Evolutionary conservation across 495 filamentous ascomycete species (phyloP).

Genomic region (Clohesyomyces aquaticus): DNA sequence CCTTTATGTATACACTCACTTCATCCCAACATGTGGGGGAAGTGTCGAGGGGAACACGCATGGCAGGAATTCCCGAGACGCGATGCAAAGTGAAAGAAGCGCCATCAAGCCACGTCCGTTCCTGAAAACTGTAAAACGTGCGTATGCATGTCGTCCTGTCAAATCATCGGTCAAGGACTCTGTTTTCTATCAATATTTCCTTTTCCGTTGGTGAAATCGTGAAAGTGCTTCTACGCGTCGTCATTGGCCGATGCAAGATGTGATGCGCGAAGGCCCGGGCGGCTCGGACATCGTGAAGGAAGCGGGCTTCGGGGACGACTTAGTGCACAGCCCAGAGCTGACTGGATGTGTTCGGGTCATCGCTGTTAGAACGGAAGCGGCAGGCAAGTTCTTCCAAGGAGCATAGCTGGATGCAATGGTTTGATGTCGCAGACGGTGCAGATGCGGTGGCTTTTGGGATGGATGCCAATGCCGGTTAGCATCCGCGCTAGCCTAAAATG

Average conservation of each 20-base stretch:
- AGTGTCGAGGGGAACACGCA: not conserved
- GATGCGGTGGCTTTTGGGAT: not conserved
- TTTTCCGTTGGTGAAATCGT: not conserved
- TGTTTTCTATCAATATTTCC: not conserved
- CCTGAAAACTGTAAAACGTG: not conserved
- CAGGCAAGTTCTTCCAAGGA: not conserved
- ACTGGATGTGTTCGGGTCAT: not conserved
- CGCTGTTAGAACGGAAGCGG: not conserved
- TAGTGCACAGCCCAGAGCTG: not conserved
- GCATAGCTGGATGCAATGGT: not conserved
- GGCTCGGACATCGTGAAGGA: conserved; percentile 3
- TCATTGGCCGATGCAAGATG: conserved; percentile 14
- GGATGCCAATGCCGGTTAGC: not conserved
- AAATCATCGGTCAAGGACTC: not conserved
- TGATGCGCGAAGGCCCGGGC: conserved; percentile 23
- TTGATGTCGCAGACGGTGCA: not conserved
- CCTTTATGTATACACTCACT: not conserved
- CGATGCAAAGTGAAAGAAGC: not conserved
- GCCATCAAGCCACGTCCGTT: not conserved
- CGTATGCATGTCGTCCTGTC: not conserved
- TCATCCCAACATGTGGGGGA: not conserved
- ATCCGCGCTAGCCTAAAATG: not conserved
- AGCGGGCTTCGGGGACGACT: not conserved
- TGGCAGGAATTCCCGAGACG: not conserved
- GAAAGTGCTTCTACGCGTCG: not conserved